Percentiles rank a stretch among this genome's conserved stretches.
Conservation (phyloP, 163 green algal genomes). For the Chlamydomonas reinhardtii region DNA sequence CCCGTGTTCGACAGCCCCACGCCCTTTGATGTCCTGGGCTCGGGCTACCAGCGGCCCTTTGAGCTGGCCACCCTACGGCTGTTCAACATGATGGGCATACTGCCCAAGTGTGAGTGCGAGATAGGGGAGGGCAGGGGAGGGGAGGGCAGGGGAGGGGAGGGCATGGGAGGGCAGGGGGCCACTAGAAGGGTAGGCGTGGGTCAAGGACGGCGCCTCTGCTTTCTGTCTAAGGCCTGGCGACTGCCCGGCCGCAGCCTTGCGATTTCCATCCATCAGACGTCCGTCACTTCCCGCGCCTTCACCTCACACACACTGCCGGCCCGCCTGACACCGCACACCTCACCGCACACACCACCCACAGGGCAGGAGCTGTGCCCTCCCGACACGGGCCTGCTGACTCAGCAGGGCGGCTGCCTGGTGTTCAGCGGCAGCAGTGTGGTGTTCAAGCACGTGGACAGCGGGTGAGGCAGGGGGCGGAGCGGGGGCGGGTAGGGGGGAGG, state of each 20-base stretch:
- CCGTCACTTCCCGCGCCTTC: no score
- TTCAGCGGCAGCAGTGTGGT: conserved; percentile 70
- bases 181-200: no score
- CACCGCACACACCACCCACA: conserved; percentile 45
- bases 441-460: conserved; percentile 45
- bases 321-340: no score
- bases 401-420: conserved; percentile 84
- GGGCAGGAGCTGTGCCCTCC: conserved; percentile 78
- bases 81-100: conserved; percentile 90
- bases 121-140: background rate
- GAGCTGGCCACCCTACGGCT: conserved; percentile 91
- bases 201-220: no score
- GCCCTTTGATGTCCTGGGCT: conserved; percentile 86
- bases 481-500: no score
- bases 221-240: no score
- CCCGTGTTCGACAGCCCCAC: conserved; percentile 78
- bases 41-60: conserved; percentile 82
- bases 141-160: background rate
- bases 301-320: no score
- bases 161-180: background rate
- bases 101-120: conserved; percentile 86
- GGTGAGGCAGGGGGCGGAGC: background rate
- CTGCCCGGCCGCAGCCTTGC: no score
- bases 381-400: conserved; percentile 79
- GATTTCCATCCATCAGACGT: no score